These are phyloP conservation scores for Heterobasidion parviporum DNA, from an alignment of 1,284 basidiomycete genomes.

Conservation along the genomic window DNA sequence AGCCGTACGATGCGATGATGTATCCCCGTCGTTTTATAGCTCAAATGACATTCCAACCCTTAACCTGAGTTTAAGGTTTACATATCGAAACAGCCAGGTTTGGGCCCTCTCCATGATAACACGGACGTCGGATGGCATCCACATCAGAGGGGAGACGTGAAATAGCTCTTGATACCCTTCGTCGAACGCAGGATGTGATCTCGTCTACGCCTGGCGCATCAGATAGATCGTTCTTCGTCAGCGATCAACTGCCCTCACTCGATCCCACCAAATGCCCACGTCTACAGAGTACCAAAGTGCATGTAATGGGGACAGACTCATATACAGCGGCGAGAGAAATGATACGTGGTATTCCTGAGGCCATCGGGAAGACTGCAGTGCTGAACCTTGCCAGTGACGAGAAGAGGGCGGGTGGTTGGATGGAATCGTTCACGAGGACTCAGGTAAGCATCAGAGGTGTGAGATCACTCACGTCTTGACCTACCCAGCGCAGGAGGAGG, in stretches of 20 bases:
- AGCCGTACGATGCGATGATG: too few species aligned
- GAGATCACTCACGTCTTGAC: neutral
- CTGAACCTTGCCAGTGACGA: constrained; percentile 36
- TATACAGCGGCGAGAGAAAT: constrained; percentile 28
- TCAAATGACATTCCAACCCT: too few species aligned
- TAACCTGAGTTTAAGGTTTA: too few species aligned
- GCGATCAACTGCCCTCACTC: constrained; percentile 24
- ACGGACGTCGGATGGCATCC: neutral
- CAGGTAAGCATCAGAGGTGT: constrained; percentile 19
- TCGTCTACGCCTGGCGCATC: constrained; percentile 25
- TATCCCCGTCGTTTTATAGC: too few species aligned
- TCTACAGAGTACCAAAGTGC: constrained; percentile 15
- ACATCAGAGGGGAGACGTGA: neutral
- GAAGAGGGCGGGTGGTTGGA: constrained; percentile 31
- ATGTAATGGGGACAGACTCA: constrained; percentile 29
- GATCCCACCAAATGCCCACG: constrained; percentile 16
- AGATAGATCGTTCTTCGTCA: constrained; percentile 24
- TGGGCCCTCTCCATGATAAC: too few species aligned
- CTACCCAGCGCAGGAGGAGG: constrained; percentile 22
- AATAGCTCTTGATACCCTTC: constrained; percentile 26
- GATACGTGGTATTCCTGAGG: constrained; percentile 15
- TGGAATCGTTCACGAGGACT: constrained; percentile 22
- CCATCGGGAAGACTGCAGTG: constrained; percentile 24
- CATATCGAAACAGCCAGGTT: too few species aligned
- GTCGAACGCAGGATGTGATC: constrained; percentile 20